phyloP scores from a whole-genome alignment of 495 filamentous ascomycete species.

The Podospora conica region DNA sequence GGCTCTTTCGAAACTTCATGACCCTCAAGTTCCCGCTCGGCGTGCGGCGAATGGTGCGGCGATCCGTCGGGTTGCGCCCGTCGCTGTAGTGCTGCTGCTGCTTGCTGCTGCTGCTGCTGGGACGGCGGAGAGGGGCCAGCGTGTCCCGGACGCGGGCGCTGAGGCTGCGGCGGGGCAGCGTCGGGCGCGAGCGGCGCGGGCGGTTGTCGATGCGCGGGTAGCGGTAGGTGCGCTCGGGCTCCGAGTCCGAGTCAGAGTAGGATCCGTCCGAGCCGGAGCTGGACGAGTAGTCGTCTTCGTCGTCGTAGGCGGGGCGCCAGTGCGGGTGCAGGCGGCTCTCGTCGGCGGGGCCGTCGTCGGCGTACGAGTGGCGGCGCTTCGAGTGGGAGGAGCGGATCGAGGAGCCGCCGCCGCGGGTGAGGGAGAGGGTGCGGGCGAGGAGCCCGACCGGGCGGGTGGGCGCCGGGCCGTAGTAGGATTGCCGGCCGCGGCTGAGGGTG shows the following conservation, averaged over 20 bases:
- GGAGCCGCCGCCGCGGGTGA: constrained; percentile 26
- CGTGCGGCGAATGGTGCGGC: constrained; percentile 44
- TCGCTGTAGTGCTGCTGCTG: constrained; percentile 27
- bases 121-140: constrained; percentile 43
- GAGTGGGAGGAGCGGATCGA: constrained; percentile 31
- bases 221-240: constrained; percentile 28
- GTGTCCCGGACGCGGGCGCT: constrained; percentile 43
- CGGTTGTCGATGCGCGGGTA: constrained; percentile 41
- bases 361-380: constrained; percentile 30
- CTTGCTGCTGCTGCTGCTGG: constrained; percentile 18
- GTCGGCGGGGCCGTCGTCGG: constrained; percentile 39
- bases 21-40: constrained; percentile 45
- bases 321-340: constrained; percentile 65
- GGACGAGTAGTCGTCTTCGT: neutral
- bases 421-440: constrained; percentile 38
- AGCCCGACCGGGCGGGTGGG: constrained; percentile 39
- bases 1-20: constrained; percentile 40
- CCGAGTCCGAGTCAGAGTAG: constrained; percentile 40
- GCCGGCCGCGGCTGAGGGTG: constrained; percentile 50
- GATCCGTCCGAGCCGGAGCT: constrained; percentile 42
- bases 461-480: constrained; percentile 44
- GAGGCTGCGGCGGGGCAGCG: constrained; percentile 43
- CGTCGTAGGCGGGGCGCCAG: constrained; percentile 71
- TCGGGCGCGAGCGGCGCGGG: constrained; percentile 40
- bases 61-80: constrained; percentile 37